Conservation (phyloP, 2,329 filamentous ascomycete species). For the Penicillium corylophilum region DNA sequence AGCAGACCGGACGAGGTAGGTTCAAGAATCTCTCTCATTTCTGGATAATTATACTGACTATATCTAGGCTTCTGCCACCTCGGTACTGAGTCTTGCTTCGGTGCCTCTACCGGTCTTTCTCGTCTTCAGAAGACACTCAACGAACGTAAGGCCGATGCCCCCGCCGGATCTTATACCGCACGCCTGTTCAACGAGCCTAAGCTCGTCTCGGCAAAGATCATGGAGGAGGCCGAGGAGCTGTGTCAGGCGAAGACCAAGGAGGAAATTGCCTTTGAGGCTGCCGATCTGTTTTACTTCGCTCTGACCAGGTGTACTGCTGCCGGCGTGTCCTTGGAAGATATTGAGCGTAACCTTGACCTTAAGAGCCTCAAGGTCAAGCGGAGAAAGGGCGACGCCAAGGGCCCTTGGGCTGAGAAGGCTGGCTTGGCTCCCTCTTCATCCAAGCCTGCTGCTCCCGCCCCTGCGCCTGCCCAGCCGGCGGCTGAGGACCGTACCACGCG, state of each 20-base stretch:
- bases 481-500: conserved; percentile 52
- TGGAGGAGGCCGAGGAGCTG: conserved; percentile 95
- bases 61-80: conserved; percentile 80
- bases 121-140: conserved; percentile 84
- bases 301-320: conserved; percentile 83
- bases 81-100: conserved; percentile 89
- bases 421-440: conserved; percentile 52
- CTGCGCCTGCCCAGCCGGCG: conserved; percentile 52
- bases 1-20: conserved; percentile 74
- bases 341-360: conserved; percentile 87
- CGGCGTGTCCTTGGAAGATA: conserved; percentile 81
- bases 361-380: conserved; percentile 96
- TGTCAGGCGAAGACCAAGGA: conserved; percentile 80
- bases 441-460: conserved; percentile 36
- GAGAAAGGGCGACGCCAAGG: conserved; percentile 90
- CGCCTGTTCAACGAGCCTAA: conserved; percentile 89
- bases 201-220: conserved; percentile 89
- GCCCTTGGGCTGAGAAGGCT: conserved; percentile 83
- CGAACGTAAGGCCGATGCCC: conserved; percentile 77
- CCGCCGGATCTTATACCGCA: conserved; percentile 88
- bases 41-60: conserved; percentile 17
- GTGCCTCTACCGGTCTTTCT: conserved; percentile 75
- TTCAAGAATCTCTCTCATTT: not conserved
- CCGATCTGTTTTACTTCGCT: conserved; percentile 94
- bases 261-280: conserved; percentile 89